Conservation (phyloP, 495 filamentous ascomycete genomes). For the Endocarpon pusillum region DNA sequence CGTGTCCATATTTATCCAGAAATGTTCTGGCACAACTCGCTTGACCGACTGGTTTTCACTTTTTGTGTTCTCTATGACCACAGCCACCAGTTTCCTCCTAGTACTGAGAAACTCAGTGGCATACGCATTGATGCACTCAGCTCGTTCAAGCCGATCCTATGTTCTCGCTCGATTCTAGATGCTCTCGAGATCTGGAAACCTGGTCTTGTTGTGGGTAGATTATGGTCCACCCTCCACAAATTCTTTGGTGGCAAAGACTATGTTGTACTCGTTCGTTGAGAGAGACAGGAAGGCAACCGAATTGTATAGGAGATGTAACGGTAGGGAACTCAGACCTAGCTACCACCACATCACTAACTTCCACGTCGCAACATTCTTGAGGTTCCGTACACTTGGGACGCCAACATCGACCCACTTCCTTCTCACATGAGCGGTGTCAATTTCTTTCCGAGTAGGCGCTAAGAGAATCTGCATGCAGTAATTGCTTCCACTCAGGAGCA, state of each 20-base stretch:
- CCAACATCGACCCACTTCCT: slow-evolving; percentile 24
- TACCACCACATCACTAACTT: slow-evolving; percentile 6
- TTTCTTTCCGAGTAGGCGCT: slow-evolving; percentile 22
- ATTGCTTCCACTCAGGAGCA: slow-evolving; percentile 24
- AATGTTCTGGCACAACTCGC: no score
- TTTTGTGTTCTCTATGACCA: no score
- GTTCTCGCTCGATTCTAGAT: slow-evolving; percentile 4
- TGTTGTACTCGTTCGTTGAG: slow-evolving; percentile 19
- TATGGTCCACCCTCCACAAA: slow-evolving; percentile 14
- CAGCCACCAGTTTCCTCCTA: no score
- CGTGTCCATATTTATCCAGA: no score
- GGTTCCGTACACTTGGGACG: slow-evolving; percentile 23
- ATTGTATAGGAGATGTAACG: slow-evolving; percentile 13
- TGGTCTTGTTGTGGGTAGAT: slow-evolving; percentile 2
- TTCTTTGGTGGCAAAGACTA: slow-evolving; percentile 17
- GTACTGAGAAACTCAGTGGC: slow-evolving; percentile 11
- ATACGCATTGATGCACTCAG: slow-evolving; percentile 20
- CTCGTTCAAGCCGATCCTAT: slow-evolving; percentile 12
- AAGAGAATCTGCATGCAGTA: slow-evolving; percentile 26
- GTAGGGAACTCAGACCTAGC: slow-evolving; percentile 7
- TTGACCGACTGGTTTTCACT: no score
- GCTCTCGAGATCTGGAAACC: slow-evolving; percentile 3
- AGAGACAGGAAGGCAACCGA: slow-evolving; percentile 12
- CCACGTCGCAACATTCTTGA: slow-evolving; percentile 6
- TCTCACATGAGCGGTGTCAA: slow-evolving; percentile 19